These are phyloP conservation scores for Coniferiporia weirii DNA, from an alignment of 1,284 basidiomycete genomes.

Conservation along the genomic window DNA sequence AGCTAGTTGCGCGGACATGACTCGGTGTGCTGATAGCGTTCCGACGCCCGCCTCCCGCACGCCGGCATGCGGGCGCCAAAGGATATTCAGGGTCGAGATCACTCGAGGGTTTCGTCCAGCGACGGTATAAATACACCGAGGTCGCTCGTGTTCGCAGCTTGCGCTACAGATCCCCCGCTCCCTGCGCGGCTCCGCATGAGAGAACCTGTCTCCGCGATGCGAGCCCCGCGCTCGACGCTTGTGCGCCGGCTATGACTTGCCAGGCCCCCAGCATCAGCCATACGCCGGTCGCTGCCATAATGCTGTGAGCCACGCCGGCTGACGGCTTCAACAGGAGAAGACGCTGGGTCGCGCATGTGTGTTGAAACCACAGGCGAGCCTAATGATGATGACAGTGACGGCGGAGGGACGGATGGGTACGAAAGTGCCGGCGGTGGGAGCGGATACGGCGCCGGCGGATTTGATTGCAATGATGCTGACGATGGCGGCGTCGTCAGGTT, in stretches of 20 bases:
- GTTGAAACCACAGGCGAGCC: slow-evolving; percentile 54
- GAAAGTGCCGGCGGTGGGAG: slow-evolving; percentile 33
- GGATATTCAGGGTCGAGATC: not conserved
- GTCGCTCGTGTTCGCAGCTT: not conserved
- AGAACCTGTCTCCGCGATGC: slow-evolving; percentile 61
- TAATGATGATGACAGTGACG: slow-evolving; percentile 61
- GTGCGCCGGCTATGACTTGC: slow-evolving; percentile 41
- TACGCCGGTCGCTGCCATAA: slow-evolving; percentile 38
- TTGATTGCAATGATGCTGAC: slow-evolving; percentile 44
- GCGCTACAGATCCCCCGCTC: slow-evolving; percentile 1
- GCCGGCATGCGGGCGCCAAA: not conserved
- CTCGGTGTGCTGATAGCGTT: not conserved
- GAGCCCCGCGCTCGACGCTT: slow-evolving; percentile 55
- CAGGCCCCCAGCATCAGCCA: slow-evolving; percentile 37
- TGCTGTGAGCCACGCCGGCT: slow-evolving; percentile 44
- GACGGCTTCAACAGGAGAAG: slow-evolving; percentile 32
- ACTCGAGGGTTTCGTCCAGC: slow-evolving; percentile 15
- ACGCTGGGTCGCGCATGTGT: slow-evolving; percentile 30
- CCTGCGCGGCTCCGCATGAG: slow-evolving; percentile 43
- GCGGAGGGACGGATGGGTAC: slow-evolving; percentile 64
- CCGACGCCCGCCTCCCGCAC: not conserved
- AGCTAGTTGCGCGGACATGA: not conserved
- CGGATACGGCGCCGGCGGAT: slow-evolving; percentile 30
- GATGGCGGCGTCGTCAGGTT: slow-evolving; percentile 63
- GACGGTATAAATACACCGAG: slow-evolving; percentile 13